A percentile compares a stretch with the other conserved stretches of the same genome.
Conservation (phyloP, 331 rosid species). For the Dryas integrifolia region DNA sequence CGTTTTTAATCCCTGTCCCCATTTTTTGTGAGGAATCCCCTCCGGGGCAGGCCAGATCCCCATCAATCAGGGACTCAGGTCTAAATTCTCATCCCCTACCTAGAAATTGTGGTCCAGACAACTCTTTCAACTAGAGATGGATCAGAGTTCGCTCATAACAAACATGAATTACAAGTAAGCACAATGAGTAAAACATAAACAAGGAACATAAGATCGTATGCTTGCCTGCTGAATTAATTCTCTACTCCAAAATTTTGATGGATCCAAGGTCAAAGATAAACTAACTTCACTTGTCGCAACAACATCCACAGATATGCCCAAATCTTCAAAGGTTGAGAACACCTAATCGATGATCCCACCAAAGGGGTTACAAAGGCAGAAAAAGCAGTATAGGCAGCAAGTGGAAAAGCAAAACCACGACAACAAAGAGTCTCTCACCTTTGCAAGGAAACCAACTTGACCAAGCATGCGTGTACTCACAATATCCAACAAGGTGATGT, state of each 20-base stretch:
- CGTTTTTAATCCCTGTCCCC: neutral
- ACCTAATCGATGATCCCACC: conserved; percentile 43
- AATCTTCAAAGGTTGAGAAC: conserved; percentile 72
- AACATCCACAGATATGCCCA: conserved; percentile 88
- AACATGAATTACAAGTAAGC: neutral
- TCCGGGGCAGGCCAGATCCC: neutral
- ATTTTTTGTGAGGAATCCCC: neutral
- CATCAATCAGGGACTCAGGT: neutral
- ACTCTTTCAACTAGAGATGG: neutral
- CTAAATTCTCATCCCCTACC: neutral
- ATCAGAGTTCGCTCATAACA: neutral
- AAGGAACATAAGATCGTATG: conserved; percentile 27
- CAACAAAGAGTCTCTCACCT: conserved; percentile 42
- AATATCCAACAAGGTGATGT: conserved; percentile 82
- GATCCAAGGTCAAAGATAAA: conserved; percentile 85
- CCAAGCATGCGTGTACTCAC: conserved; percentile 94
- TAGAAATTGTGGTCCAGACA: neutral
- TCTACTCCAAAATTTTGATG: conserved; percentile 89
- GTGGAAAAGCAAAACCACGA: neutral
- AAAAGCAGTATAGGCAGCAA: neutral
- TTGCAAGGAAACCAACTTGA: conserved; percentile 81
- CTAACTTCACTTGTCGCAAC: conserved; percentile 94
- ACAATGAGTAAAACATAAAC: neutral
- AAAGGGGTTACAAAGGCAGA: neutral
- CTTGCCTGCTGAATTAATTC: conserved; percentile 87